These are phyloP conservation scores for Sclerotinia nivalis DNA, from an alignment of 2,329 filamentous ascomycete species.

Conservation along the genomic window DNA sequence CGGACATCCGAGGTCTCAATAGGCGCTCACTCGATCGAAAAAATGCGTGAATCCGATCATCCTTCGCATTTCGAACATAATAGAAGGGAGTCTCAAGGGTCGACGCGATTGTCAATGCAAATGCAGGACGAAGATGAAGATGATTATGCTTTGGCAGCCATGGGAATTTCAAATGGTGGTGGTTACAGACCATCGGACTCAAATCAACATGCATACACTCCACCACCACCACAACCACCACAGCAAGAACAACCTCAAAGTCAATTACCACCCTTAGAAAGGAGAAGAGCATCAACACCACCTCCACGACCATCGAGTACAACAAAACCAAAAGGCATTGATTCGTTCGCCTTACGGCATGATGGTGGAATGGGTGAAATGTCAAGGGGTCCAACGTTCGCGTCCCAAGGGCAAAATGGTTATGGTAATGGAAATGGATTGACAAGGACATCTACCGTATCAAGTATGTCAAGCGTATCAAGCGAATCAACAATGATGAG, in stretches of 20 bases:
- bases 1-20: slow-evolving; percentile 16
- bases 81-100: slow-evolving; percentile 48
- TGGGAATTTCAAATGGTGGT: slow-evolving; percentile 53
- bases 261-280: slow-evolving; percentile 32
- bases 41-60: slow-evolving; percentile 29
- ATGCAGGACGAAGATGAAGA: slow-evolving; percentile 45
- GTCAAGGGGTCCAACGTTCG: slow-evolving; percentile 29
- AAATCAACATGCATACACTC: slow-evolving; percentile 30
- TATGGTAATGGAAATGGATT: slow-evolving; percentile 2
- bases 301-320: slow-evolving; percentile 54
- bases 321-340: slow-evolving; percentile 53
- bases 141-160: slow-evolving; percentile 51
- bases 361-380: slow-evolving; percentile 48
- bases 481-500: slow-evolving; percentile 35
- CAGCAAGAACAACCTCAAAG: slow-evolving; percentile 12
- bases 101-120: slow-evolving; percentile 43
- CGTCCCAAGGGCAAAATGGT: slow-evolving; percentile 23
- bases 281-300: slow-evolving; percentile 35
- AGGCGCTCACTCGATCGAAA: slow-evolving; percentile 16
- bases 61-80: slow-evolving; percentile 43
- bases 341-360: slow-evolving; percentile 54
- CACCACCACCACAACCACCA: slow-evolving; percentile 28
- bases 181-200: slow-evolving; percentile 21
- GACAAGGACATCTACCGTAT: slow-evolving; percentile 37
- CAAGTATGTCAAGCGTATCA: slow-evolving; percentile 38